phyloP scores from a whole-genome alignment of 192 early-diverging fungal species.

The Linnemannia elongata region DNA sequence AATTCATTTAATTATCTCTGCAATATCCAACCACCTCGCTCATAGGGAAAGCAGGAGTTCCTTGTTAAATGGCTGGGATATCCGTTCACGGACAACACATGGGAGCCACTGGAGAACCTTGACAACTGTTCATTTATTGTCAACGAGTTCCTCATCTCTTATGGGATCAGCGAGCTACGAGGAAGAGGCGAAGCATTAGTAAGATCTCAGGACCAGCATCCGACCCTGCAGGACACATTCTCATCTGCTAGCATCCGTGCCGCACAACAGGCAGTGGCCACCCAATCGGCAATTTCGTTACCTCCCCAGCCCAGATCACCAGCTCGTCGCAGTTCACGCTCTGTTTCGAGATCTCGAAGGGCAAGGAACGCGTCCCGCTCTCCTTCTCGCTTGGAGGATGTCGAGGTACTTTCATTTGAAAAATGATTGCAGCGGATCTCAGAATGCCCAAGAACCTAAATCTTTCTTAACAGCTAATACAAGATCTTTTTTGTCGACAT shows the following conservation, averaged over 20 bases:
- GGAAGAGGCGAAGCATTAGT: neutral
- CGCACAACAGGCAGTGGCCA: neutral
- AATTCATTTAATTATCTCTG: neutral
- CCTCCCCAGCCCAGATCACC: neutral
- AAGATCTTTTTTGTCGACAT: neutral
- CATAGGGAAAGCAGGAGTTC: slow-evolving; percentile 39
- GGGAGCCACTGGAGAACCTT: slow-evolving; percentile 70
- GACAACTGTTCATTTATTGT: slow-evolving; percentile 27
- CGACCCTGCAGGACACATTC: neutral
- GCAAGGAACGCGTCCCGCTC: no score
- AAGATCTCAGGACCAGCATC: neutral
- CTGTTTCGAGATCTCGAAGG: no score
- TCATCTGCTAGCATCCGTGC: neutral
- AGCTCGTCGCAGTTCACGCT: no score
- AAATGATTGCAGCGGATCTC: no score
- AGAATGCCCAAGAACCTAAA: no score
- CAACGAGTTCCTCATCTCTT: slow-evolving; percentile 1
- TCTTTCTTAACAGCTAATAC: neutral
- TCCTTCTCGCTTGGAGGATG: no score
- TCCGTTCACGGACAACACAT: slow-evolving; percentile 62
- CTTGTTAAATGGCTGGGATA: slow-evolving; percentile 71
- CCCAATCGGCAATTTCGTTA: neutral
- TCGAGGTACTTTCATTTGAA: no score
- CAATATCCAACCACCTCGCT: neutral
- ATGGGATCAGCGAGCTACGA: neutral